Evolutionary conservation across 2,329 filamentous ascomycete species (phyloP).

Genomic region (Teratosphaeria gauchensis): DNA sequence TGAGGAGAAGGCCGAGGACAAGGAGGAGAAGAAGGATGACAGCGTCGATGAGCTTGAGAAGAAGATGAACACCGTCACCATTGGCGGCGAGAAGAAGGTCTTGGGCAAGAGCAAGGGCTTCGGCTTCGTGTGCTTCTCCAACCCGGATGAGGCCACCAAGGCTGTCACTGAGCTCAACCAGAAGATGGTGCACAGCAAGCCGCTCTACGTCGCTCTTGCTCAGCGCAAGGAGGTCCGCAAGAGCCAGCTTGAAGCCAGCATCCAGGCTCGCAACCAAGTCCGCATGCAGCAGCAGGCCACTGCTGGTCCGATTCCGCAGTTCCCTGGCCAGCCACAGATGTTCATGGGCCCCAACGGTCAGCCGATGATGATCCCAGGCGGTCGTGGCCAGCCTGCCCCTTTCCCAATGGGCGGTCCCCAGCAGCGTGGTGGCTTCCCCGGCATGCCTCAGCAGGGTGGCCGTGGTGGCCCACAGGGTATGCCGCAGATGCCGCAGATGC

Average conservation of each 20-base stretch:
- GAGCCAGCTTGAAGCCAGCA: slow-evolving; percentile 97
- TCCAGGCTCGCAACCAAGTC: slow-evolving; percentile 97
- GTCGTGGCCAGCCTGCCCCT: slow-evolving; percentile 46
- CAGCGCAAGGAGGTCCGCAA: slow-evolving; percentile 99
- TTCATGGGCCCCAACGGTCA: slow-evolving; percentile 78
- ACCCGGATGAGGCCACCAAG: slow-evolving; percentile 97
- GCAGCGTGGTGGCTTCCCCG: slow-evolving; percentile 76
- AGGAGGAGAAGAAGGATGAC: slow-evolving; percentile 50
- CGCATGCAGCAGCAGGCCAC: slow-evolving; percentile 95
- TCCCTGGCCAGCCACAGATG: slow-evolving; percentile 71
- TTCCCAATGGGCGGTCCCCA: slow-evolving; percentile 64
- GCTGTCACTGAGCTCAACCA: slow-evolving; percentile 99
- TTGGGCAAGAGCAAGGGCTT: slow-evolving; percentile 99
- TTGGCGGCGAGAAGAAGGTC: slow-evolving; percentile 51
- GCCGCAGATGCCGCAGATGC: slow-evolving; percentile 78
- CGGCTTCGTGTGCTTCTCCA: slow-evolving; percentile 99
- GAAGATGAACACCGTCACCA: slow-evolving; percentile 43
- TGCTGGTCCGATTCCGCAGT: slow-evolving; percentile 66
- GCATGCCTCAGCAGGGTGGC: slow-evolving; percentile 73
- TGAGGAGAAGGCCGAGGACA: slow-evolving; percentile 39
- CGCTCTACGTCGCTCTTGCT: slow-evolving; percentile 91
- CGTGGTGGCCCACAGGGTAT: slow-evolving; percentile 67
- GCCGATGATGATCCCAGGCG: slow-evolving; percentile 50
- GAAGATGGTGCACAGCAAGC: slow-evolving; percentile 96
- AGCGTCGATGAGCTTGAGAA: slow-evolving; percentile 37